phyloP scores from a whole-genome alignment of 176 grass and related monocot genomes.

The Triticum timopheevii region DNA sequence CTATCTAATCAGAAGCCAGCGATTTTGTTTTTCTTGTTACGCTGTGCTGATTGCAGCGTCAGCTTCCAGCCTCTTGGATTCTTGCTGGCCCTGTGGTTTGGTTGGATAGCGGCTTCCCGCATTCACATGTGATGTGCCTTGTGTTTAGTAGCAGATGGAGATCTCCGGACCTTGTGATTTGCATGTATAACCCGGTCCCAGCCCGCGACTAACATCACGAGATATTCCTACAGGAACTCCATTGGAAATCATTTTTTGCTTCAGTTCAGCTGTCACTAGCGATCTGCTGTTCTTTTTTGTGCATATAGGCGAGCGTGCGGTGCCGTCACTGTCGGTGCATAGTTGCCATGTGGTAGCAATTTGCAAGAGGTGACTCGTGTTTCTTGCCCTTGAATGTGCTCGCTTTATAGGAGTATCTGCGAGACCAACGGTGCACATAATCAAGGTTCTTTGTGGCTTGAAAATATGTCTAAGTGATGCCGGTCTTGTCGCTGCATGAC shows the following conservation, averaged over 20 bases:
- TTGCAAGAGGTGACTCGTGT: too few species aligned
- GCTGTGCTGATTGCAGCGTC: too few species aligned
- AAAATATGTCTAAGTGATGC: too few species aligned
- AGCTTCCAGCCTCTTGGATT: background rate
- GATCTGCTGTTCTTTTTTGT: too few species aligned
- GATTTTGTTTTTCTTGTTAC: too few species aligned
- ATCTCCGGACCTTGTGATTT: background rate
- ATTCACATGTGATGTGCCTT: background rate
- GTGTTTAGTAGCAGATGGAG: background rate
- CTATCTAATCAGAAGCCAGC: too few species aligned
- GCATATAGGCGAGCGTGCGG: background rate
- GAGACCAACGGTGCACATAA: too few species aligned
- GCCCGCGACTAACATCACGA: background rate
- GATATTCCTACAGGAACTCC: background rate
- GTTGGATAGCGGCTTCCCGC: background rate
- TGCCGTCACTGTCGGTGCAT: background rate
- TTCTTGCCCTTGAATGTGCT: background rate
- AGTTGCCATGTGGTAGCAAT: background rate
- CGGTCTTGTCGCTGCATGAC: too few species aligned
- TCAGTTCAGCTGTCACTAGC: background rate
- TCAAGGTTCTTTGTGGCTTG: too few species aligned
- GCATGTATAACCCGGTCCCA: background rate
- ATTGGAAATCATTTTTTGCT: background rate
- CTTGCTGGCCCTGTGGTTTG: background rate
- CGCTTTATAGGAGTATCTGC: too few species aligned